These are phyloP conservation scores for Firmiana major DNA, from an alignment of 345 rosid genomes.

Conservation along the genomic window DNA sequence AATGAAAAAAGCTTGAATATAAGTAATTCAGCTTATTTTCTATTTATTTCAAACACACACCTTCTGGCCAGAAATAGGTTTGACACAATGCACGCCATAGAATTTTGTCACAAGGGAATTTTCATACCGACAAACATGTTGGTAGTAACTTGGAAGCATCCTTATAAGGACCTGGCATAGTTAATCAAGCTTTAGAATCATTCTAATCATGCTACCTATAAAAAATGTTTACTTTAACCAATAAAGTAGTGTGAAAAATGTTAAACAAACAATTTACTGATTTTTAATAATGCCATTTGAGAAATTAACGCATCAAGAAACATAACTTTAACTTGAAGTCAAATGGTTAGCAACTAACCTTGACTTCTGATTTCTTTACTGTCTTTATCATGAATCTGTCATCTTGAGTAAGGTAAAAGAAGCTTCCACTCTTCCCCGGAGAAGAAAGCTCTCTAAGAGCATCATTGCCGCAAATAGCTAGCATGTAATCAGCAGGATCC, in stretches of 20 bases:
- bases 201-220: background rate
- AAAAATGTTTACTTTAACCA: background rate
- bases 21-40: background rate
- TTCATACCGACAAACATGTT: constrained; percentile 67
- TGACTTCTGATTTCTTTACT: constrained; percentile 94
- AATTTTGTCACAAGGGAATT: constrained; percentile 84
- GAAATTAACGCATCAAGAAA: background rate
- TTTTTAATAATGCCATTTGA: background rate
- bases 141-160: constrained; percentile 85
- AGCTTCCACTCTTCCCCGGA: constrained; percentile 97
- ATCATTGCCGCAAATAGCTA: constrained; percentile 88
- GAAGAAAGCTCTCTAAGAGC: constrained; percentile 94
- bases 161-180: constrained; percentile 68
- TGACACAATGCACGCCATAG: constrained; percentile 92
- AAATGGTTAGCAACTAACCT: constrained; percentile 55
- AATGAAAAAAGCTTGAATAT: background rate
- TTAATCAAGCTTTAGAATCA: constrained; percentile 20
- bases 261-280: constrained; percentile 14
- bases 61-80: constrained; percentile 92
- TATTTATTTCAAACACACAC: constrained; percentile 30
- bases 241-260: constrained; percentile 18
- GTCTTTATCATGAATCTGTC: constrained; percentile 96
- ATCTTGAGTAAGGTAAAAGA: constrained; percentile 93
- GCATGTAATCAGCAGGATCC: constrained; percentile 93
- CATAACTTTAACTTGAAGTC: constrained; percentile 18